These are phyloP conservation scores for Orbilia quercus DNA, from an alignment of 2,329 filamentous ascomycete genomes.

Conservation along the genomic window DNA sequence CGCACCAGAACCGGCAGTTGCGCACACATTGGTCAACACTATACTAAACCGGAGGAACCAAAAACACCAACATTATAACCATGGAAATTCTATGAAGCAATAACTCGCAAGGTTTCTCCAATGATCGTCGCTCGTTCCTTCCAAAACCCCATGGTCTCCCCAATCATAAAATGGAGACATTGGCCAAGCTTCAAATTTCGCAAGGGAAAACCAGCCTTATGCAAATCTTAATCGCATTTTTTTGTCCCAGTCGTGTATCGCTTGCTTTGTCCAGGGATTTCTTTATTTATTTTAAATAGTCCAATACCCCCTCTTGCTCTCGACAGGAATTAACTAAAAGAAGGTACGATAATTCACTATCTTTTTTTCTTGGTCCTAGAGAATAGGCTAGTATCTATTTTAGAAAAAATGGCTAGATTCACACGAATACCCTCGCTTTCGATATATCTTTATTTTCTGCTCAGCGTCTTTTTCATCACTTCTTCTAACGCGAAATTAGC, in stretches of 20 bases:
- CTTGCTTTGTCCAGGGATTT: not conserved
- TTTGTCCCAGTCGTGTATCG: not conserved
- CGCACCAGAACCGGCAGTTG: slow-evolving; percentile 43
- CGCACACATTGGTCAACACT: not conserved
- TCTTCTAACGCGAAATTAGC: slow-evolving; percentile 36
- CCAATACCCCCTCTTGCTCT: slow-evolving; percentile 11
- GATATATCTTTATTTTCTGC: slow-evolving; percentile 28
- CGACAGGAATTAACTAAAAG: not conserved
- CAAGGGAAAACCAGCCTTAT: not conserved
- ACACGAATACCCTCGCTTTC: slow-evolving; percentile 18
- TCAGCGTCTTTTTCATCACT: slow-evolving; percentile 24
- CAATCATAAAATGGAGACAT: slow-evolving; percentile 9
- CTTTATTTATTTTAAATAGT: slow-evolving; percentile 29
- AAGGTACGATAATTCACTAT: not conserved
- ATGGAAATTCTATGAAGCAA: not conserved
- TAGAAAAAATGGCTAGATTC: slow-evolving; percentile 11
- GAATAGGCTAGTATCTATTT: slow-evolving; percentile 2
- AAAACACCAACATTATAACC: not conserved
- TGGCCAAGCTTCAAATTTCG: not conserved
- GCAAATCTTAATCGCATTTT: slow-evolving; percentile 19
- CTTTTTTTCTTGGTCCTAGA: slow-evolving; percentile 7
- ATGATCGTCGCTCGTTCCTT: slow-evolving; percentile 6
- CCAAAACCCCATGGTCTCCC: slow-evolving; percentile 2
- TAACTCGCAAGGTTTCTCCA: not conserved
- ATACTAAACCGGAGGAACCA: too few species aligned